A percentile compares a stretch with the other conserved stretches of the same genome.
Conservation (phyloP, 768 basidiomycete species). For the Leucocoprinus sp. region DNA sequence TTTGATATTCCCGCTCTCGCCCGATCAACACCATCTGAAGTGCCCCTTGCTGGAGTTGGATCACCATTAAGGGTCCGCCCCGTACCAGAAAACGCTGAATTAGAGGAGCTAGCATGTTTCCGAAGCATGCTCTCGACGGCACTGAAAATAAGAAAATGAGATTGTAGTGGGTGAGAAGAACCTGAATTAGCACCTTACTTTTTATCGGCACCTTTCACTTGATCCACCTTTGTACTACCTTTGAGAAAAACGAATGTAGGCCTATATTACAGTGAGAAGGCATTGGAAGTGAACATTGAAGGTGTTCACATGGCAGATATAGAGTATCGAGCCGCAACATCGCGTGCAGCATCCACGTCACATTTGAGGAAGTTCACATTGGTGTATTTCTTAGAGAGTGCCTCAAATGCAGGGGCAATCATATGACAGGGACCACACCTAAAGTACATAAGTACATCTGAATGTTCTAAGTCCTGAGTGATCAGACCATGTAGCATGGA, state of each 20-base stretch:
- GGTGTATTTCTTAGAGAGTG: conserved; percentile 57
- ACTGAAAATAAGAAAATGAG: conserved; percentile 27
- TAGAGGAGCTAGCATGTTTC: conserved; percentile 34
- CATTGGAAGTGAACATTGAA: neutral
- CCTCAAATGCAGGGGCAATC: conserved; percentile 72
- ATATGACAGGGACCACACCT: conserved; percentile 86
- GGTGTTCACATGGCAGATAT: conserved; percentile 64
- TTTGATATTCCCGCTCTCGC: conserved; percentile 32
- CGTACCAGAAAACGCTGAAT: conserved; percentile 54
- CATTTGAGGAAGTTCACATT: conserved; percentile 80
- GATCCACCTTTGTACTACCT: conserved; percentile 57
- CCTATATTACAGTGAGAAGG: conserved; percentile 31
- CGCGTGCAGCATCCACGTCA: conserved; percentile 64
- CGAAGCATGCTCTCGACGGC: conserved; percentile 52
- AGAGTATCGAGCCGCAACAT: conserved; percentile 55
- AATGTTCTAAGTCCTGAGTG: neutral
- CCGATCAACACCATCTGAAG: conserved; percentile 24
- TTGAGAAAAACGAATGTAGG: conserved; percentile 79
- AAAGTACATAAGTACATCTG: neutral
- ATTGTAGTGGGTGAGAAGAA: neutral
- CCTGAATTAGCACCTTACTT: conserved; percentile 32
- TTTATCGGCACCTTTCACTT: conserved; percentile 65
- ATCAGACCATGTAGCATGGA: conserved; percentile 75
- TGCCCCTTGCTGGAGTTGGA: conserved; percentile 25
- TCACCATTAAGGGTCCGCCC: conserved; percentile 60